phyloP scores from a whole-genome alignment of 2,329 filamentous ascomycete species.

The Colletotrichum sp. region DNA sequence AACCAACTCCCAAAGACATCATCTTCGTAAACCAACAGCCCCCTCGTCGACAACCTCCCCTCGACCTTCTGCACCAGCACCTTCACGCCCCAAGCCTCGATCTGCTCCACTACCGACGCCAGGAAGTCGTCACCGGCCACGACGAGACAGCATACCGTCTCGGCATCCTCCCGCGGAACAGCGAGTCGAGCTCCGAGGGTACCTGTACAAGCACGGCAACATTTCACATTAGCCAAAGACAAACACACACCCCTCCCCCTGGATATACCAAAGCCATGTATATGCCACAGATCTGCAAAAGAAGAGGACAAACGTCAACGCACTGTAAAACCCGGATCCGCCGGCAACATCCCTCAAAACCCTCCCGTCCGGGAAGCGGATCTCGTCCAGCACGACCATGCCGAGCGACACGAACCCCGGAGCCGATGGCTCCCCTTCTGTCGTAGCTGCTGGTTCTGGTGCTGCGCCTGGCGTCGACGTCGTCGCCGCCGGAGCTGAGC shows the following conservation, averaged over 20 bases:
- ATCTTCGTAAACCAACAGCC: neutral
- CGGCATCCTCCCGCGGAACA: neutral
- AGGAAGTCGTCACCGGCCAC: neutral
- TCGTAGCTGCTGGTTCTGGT: neutral
- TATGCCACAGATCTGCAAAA: neutral
- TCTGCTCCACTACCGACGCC: neutral
- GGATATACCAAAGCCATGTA: neutral
- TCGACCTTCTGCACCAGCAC: neutral
- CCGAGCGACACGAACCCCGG: constrained; percentile 12
- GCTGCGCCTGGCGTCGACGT: neutral
- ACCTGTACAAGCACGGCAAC: neutral
- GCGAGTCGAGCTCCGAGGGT: constrained; percentile 15
- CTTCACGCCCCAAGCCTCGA: neutral
- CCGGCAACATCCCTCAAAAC: neutral
- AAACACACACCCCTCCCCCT: neutral
- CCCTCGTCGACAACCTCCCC: neutral
- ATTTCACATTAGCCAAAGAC: neutral
- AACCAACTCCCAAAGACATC: neutral
- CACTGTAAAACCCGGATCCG: constrained; percentile 13
- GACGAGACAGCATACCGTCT: neutral
- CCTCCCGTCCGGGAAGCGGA: constrained; percentile 5
- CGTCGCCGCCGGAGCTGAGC: neutral
- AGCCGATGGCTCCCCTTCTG: neutral
- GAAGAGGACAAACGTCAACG: neutral
- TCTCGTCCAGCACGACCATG: constrained; percentile 14